A percentile compares a stretch with the other conserved stretches of the same genome.
Conservation (phyloP, 2,329 filamentous ascomycete species). For the Scleromitrula shiraiana region DNA sequence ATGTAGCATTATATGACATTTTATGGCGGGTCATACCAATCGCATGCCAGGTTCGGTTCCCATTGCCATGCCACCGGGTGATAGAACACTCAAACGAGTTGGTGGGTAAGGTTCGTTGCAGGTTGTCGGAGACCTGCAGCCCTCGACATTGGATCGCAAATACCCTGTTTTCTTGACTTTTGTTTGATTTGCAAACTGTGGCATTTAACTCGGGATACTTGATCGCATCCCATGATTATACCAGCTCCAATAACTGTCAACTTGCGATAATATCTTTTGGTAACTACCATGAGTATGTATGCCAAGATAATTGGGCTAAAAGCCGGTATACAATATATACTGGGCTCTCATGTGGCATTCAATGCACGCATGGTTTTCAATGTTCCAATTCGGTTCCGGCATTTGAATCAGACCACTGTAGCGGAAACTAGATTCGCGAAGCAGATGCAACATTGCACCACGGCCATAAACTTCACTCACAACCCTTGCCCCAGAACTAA, state of each 20-base stretch:
- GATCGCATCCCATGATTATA: slow-evolving; percentile 1
- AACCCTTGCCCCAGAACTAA: not conserved
- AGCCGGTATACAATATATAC: not conserved
- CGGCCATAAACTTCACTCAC: not conserved
- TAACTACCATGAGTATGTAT: slow-evolving; percentile 2
- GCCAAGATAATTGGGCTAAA: slow-evolving; percentile 1
- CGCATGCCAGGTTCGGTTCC: not conserved
- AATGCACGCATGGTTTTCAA: slow-evolving; percentile 1
- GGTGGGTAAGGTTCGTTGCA: not conserved
- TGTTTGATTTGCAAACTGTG: too few species aligned
- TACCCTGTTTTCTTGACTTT: too few species aligned
- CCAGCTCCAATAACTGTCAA: not conserved
- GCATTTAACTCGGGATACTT: too few species aligned
- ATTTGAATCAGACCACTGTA: slow-evolving; percentile 6
- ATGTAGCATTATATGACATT: too few species aligned
- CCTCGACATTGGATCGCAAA: too few species aligned
- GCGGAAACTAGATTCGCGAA: slow-evolving; percentile 7
- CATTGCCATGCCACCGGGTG: slow-evolving; percentile 4
- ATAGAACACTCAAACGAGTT: not conserved
- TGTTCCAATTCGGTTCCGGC: not conserved
- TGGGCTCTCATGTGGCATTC: not conserved
- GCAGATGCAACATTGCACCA: not conserved
- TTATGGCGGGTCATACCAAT: not conserved
- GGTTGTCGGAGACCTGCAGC: not conserved
- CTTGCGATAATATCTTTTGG: not conserved